Base-by-base conservation (phyloP, 495 filamentous ascomycete genomes). In the Saxophila tyrrhenica region DNA sequence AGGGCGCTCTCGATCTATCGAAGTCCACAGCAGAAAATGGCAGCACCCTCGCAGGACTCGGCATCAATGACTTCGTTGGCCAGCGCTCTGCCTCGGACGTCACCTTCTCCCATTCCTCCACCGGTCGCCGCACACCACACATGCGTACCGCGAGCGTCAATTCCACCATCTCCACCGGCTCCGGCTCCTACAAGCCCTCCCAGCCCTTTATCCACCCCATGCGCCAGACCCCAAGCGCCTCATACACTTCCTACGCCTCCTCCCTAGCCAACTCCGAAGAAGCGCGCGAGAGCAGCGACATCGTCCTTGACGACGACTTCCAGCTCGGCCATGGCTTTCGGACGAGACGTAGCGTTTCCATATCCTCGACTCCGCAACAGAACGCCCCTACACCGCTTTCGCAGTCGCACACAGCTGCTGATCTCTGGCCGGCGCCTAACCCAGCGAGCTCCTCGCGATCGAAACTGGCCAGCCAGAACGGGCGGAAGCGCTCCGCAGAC, bases 201-300 rank as follows among this genome's bases (percentile, higher is more conserved):
- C 70, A 72, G 29, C 73, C 78, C 38, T 81, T 79, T 61, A 69
- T 79, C 19, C 76, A 81, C 61, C 76, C 79, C 2, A 75, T 81
- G 76, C 76, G 78, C 29, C 80, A 80, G 55, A 78, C 75, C 9
- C 76, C 32, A 68, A 72, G 13, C 80, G 77, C 62, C 81, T 76
- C 1, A 75, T 78, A 24, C 29, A 35, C 48, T 9, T 73, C 79
- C n/a, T 61, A 74, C 11, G 68, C 69, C 29, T 72, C 73, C 21
- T 82, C 79, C 0, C 73, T 72, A 52, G 70, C 77, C 29, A 24
- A 69, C 29, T 66, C 72, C 57, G 76, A 77, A 22, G 62, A 67
- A n/a, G 66, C 65, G 15, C 60, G 63, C 8, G 73, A 72, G 39
- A 69, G 49, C 48, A 63, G 65, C 35, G 62, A 69, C 51, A 63